phyloP scores from a whole-genome alignment of 345 rosid species.

The Linum usitatissimum region DNA sequence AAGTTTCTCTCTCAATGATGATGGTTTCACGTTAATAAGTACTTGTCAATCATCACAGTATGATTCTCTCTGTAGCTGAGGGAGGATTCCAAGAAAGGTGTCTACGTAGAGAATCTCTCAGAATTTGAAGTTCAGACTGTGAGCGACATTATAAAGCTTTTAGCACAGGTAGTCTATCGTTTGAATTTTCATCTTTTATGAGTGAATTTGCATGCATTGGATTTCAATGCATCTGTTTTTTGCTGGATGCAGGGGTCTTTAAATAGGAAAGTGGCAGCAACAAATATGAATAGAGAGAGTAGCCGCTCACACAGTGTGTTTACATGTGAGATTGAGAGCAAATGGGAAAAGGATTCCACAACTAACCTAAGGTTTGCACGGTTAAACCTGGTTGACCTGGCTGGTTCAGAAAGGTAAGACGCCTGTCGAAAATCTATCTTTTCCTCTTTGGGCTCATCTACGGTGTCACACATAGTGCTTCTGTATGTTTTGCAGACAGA shows the following conservation, averaged over 20 bases:
- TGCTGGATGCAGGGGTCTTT: conserved; percentile 52
- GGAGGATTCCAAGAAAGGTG: conserved; percentile 75
- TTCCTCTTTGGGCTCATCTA: conserved; percentile 11
- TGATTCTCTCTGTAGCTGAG: conserved; percentile 44
- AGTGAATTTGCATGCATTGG: not conserved
- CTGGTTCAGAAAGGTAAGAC: conserved; percentile 84
- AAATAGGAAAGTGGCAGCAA: conserved; percentile 87
- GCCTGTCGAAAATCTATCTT: conserved; percentile 6
- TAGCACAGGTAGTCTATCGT: conserved; percentile 52
- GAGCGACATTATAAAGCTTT: conserved; percentile 65
- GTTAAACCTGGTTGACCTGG: conserved; percentile 86
- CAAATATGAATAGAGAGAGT: conserved; percentile 95
- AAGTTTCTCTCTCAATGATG: conserved; percentile 15
- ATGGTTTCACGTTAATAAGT: not conserved
- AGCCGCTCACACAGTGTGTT: conserved; percentile 92
- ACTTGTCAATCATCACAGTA: not conserved
- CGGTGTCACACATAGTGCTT: not conserved
- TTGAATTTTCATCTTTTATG: conserved; percentile 4
- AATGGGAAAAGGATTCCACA: conserved; percentile 88
- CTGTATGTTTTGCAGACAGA: conserved; percentile 46
- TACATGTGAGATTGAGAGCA: conserved; percentile 85
- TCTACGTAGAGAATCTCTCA: conserved; percentile 86
- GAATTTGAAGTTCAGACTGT: conserved; percentile 80
- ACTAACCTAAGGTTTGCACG: conserved; percentile 83
- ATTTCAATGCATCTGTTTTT: not conserved